These are phyloP conservation scores for Tricholoma bakamatsutake DNA, from an alignment of 768 basidiomycete genomes.

Conservation along the genomic window DNA sequence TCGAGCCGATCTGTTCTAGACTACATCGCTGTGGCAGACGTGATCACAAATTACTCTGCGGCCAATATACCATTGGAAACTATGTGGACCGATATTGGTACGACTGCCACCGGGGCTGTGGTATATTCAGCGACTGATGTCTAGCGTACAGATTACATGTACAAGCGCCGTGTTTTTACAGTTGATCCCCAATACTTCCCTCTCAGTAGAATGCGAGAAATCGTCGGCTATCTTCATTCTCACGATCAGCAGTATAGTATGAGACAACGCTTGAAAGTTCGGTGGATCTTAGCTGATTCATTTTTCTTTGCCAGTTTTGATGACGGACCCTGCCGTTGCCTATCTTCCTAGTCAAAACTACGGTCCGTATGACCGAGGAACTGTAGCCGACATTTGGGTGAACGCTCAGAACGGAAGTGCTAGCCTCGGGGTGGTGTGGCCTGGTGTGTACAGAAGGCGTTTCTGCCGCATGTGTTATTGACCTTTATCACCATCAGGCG, in stretches of 20 bases:
- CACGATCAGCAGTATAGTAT: conserved; percentile 55
- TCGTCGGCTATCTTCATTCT: conserved; percentile 53
- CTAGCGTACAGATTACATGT: conserved; percentile 54
- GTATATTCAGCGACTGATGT: not conserved
- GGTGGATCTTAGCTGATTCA: not conserved
- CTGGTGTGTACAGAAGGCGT: conserved; percentile 31
- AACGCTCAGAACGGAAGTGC: conserved; percentile 57
- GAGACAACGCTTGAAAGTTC: conserved; percentile 10
- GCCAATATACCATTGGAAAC: conserved; percentile 66
- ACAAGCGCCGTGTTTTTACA: conserved; percentile 61
- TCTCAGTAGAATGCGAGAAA: conserved; percentile 53
- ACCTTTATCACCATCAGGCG: conserved; percentile 26
- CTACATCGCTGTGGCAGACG: conserved; percentile 54
- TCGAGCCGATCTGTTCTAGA: conserved; percentile 29
- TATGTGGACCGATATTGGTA: conserved; percentile 78
- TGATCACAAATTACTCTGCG: conserved; percentile 55
- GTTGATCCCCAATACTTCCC: conserved; percentile 67
- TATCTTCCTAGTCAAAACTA: conserved; percentile 44
- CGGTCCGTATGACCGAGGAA: conserved; percentile 49
- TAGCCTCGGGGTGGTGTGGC: conserved; percentile 58
- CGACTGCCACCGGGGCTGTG: not conserved
- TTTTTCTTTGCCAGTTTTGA: conserved; percentile 39
- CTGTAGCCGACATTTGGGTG: conserved; percentile 48
- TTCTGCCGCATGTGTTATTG: not conserved
- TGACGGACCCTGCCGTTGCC: conserved; percentile 71